These are phyloP conservation scores for Emergomyces africanus DNA, from an alignment of 2,329 filamentous ascomycete species.

Conservation along the genomic window DNA sequence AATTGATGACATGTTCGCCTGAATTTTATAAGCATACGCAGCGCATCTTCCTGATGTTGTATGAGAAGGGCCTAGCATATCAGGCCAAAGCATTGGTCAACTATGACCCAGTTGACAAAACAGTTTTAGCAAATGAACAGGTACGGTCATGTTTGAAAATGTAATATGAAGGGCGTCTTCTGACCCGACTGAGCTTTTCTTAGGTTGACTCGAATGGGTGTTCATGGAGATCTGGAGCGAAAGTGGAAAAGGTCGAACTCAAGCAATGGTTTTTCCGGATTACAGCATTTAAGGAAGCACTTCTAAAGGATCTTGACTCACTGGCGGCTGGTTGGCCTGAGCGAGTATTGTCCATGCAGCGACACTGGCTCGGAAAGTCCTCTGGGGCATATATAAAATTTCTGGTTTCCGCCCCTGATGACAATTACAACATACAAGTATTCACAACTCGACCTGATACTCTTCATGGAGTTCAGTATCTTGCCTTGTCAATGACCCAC, in stretches of 20 bases:
- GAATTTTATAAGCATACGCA: slow-evolving; percentile 85
- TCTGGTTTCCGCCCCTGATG: slow-evolving; percentile 35
- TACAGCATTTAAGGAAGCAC: slow-evolving; percentile 59
- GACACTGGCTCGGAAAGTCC: slow-evolving; percentile 78
- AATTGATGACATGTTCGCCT: slow-evolving; percentile 72
- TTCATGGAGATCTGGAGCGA: slow-evolving; percentile 78
- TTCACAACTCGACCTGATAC: slow-evolving; percentile 82
- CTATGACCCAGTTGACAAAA: slow-evolving; percentile 80
- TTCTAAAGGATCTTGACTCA: slow-evolving; percentile 57
- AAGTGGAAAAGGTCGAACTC: slow-evolving; percentile 64
- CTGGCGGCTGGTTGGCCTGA: slow-evolving; percentile 67
- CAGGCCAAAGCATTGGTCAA: slow-evolving; percentile 76
- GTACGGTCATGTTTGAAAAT: slow-evolving; percentile 12
- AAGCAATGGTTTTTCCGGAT: slow-evolving; percentile 89
- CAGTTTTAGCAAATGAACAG: slow-evolving; percentile 84
- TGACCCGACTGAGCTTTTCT: slow-evolving; percentile 2
- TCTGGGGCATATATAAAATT: slow-evolving; percentile 62
- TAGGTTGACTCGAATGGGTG: slow-evolving; percentile 66
- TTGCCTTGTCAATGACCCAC: slow-evolving; percentile 65
- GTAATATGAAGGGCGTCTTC: neutral
- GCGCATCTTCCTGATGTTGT: slow-evolving; percentile 65
- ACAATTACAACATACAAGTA: slow-evolving; percentile 46
- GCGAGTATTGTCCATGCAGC: slow-evolving; percentile 68
- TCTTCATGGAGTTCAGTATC: slow-evolving; percentile 72
- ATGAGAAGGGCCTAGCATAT: slow-evolving; percentile 64